Conservation (phyloP, 805 yeast genomes). For the Cyberlindnera japonica region DNA sequence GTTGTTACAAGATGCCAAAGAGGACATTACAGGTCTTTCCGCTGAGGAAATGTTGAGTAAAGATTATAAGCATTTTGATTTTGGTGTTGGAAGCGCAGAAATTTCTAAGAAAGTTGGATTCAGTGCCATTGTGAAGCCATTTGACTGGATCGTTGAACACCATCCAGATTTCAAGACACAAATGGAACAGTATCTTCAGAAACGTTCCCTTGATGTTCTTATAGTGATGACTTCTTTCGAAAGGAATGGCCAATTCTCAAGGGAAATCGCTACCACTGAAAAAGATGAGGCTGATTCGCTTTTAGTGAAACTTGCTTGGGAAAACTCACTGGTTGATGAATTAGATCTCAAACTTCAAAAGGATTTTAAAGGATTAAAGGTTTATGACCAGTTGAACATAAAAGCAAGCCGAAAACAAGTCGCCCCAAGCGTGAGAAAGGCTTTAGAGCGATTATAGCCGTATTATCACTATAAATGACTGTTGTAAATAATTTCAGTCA, state of each 20-base stretch:
- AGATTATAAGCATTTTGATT: constrained; percentile 75
- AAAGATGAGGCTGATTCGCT: constrained; percentile 16
- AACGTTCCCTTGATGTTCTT: constrained; percentile 10
- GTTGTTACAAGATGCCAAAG: constrained; percentile 47
- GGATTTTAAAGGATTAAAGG: constrained; percentile 1
- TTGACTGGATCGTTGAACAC: constrained; percentile 37
- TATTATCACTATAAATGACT: too few species aligned
- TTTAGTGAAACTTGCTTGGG: constrained; percentile 17
- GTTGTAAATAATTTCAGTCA: too few species aligned
- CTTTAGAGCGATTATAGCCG: constrained; percentile 22
- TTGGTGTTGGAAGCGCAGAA: constrained; percentile 29
- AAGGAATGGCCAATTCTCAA: constrained; percentile 7
- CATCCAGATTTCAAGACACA: constrained; percentile 27
- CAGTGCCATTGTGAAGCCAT: constrained; percentile 65
- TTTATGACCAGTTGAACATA: constrained; percentile 48
- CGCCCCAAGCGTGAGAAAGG: constrained; percentile 51
- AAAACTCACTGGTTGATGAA: constrained; percentile 15
- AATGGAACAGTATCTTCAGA: constrained; percentile 11
- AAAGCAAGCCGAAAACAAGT: constrained; percentile 82
- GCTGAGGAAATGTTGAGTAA: constrained; percentile 64
- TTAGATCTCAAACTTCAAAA: constrained; percentile 8
- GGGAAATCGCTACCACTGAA: constrained; percentile 13
- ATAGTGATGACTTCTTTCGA: constrained; percentile 17
- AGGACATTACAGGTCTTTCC: constrained; percentile 57
- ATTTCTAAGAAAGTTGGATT: constrained; percentile 55